Evolutionary conservation across 805 yeast species (phyloP).

Genomic region (Candida pseudofarinosa): DNA sequence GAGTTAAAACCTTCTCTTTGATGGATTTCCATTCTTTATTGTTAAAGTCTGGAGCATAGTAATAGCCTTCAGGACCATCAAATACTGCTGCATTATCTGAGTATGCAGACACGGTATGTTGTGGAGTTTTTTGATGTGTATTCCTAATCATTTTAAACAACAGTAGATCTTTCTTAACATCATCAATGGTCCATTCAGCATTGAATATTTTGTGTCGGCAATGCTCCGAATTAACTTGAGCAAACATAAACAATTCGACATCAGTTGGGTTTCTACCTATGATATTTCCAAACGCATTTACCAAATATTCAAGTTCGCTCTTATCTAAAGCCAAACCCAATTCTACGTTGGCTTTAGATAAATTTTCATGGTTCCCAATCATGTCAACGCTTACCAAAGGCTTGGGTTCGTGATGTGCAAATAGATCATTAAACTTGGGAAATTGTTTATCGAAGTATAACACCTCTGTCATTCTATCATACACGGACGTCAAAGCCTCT

Average conservation of each 20-base stretch:
- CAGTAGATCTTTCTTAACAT: conserved; percentile 63
- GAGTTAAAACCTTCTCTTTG: conserved; percentile 78
- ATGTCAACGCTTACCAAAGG: conserved; percentile 76
- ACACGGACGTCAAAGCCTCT: conserved; percentile 65
- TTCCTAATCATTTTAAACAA: conserved; percentile 94
- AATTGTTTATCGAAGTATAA: conserved; percentile 49
- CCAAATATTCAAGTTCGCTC: conserved; percentile 88
- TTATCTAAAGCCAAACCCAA: conserved; percentile 92
- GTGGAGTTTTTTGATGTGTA: conserved; percentile 78
- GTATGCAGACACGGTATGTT: conserved; percentile 86
- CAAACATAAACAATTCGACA: conserved; percentile 97
- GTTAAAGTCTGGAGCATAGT: conserved; percentile 71
- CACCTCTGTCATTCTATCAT: conserved; percentile 92
- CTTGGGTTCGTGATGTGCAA: conserved; percentile 74
- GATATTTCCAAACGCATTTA: conserved; percentile 71
- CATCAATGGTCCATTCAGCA: conserved; percentile 97
- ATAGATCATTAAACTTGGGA: conserved; percentile 69
- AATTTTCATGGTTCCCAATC: conserved; percentile 50
- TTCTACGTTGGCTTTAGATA: conserved; percentile 71
- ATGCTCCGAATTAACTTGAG: conserved; percentile 98
- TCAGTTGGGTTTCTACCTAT: conserved; percentile 92
- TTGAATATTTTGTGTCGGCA: conserved; percentile 98
- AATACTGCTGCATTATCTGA: conserved; percentile 97
- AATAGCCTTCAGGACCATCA: conserved; percentile 75
- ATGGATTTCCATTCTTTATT: conserved; percentile 70